Evolutionary conservation across 495 filamentous ascomycete species (phyloP).

Genomic region (Terfezia boudieri): DNA sequence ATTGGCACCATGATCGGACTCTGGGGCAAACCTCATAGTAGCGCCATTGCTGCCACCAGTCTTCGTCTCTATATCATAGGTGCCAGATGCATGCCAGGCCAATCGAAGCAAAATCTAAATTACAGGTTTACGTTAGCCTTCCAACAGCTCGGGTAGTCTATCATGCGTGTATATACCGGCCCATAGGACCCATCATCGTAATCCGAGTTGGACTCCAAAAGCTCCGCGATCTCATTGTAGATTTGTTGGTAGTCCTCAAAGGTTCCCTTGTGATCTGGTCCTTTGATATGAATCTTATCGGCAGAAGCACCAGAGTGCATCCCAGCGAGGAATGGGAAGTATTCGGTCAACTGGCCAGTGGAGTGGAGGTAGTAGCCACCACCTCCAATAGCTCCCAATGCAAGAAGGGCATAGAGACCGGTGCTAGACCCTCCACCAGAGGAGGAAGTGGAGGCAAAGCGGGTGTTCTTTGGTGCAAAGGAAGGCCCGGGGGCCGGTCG

Average conservation of each 20-base stretch:
- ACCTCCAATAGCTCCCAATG: conserved; percentile 37
- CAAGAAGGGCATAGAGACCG: conserved; percentile 32
- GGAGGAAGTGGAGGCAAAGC: conserved; percentile 49
- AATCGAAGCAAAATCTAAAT: conserved; percentile 46
- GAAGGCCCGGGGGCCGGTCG: conserved; percentile 41
- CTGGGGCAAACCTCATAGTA: conserved; percentile 91
- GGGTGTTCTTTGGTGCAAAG: conserved; percentile 22
- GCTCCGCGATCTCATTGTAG: conserved; percentile 65
- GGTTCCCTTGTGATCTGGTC: conserved; percentile 44
- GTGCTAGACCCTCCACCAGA: conserved; percentile 28
- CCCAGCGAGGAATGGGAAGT: conserved; percentile 15
- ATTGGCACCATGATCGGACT: conserved; percentile 82
- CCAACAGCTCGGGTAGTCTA: conserved; percentile 17
- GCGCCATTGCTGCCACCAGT: conserved; percentile 93
- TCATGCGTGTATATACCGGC: conserved; percentile 32
- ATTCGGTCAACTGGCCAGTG: conserved; percentile 27
- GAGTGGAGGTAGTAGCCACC: conserved; percentile 52
- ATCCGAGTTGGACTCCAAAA: conserved; percentile 57
- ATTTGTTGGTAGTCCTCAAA: conserved; percentile 88
- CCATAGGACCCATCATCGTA: conserved; percentile 96
- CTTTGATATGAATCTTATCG: conserved; percentile 17
- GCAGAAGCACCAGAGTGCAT: conserved; percentile 2
- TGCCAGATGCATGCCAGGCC: conserved; percentile 72
- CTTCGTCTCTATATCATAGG: conserved; percentile 68
- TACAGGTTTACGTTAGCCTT: conserved; percentile 1